Evolutionary conservation across 1,284 basidiomycete species (phyloP).

Genomic region (Ustilago bromivora): DNA sequence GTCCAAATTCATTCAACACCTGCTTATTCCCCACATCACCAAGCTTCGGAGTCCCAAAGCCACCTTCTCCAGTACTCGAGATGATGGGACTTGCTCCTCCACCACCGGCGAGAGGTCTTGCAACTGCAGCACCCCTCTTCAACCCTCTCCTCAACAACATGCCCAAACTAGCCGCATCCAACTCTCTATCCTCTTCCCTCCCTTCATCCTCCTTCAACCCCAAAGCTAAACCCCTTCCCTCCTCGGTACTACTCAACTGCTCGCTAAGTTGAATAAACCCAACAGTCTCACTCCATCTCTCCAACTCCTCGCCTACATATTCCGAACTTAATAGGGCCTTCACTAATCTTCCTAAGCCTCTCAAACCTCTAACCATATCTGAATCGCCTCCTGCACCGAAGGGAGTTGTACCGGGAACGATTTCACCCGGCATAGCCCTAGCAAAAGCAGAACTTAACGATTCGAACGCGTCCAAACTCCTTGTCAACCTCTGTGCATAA

Average conservation of each 20-base stretch:
- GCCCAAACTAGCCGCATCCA: constrained; percentile 62
- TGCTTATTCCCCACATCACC: constrained; percentile 23
- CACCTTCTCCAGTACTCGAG: constrained; percentile 4
- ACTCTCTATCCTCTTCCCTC: constrained; percentile 45
- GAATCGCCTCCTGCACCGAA: constrained; percentile 25
- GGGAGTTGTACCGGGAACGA: constrained; percentile 25
- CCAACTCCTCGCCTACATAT: constrained; percentile 54
- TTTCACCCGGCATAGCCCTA: constrained; percentile 86
- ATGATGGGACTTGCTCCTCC: constrained; percentile 2
- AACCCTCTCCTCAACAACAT: constrained; percentile 54
- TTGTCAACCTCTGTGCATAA: constrained; percentile 82
- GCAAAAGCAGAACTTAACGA: constrained; percentile 77
- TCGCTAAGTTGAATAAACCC: constrained; percentile 60
- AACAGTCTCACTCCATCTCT: constrained; percentile 52
- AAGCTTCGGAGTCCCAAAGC: constrained; percentile 21
- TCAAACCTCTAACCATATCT: constrained; percentile 63
- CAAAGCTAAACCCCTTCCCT: constrained; percentile 30
- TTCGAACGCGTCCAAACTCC: constrained; percentile 92
- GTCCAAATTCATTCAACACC: constrained; percentile 30
- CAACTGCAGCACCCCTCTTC: constrained; percentile 50
- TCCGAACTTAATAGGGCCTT: constrained; percentile 61
- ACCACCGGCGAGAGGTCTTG: constrained; percentile 21
- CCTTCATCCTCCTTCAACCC: constrained; percentile 38
- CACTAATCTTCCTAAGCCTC: constrained; percentile 60
- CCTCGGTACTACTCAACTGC: constrained; percentile 36